Conservation (phyloP, 257 asterid genomes). For the Solanum bulbocastanum region DNA sequence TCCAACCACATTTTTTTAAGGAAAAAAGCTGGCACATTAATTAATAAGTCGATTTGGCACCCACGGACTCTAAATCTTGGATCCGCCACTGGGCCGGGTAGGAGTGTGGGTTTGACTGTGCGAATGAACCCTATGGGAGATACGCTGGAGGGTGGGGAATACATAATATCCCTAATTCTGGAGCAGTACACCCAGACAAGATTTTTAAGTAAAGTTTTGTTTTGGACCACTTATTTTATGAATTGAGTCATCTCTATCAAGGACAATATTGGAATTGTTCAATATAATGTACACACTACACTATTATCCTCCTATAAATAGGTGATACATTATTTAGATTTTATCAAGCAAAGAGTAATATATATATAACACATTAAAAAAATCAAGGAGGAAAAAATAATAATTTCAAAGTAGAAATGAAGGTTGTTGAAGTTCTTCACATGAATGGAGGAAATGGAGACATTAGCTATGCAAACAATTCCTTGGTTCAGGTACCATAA, state of each 20-base stretch:
- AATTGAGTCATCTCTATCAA: neutral
- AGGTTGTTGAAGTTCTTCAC: slow-evolving; percentile 35
- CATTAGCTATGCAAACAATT: slow-evolving; percentile 46
- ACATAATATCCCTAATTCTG: neutral
- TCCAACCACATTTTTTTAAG: no score
- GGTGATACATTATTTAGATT: neutral
- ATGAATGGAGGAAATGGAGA: slow-evolving; percentile 57
- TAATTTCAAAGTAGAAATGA: slow-evolving; percentile 11
- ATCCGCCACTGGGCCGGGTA: neutral
- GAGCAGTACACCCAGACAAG: neutral
- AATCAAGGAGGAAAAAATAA: neutral
- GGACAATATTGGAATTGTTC: neutral
- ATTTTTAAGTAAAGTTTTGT: neutral
- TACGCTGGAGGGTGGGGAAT: neutral
- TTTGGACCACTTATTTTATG: neutral
- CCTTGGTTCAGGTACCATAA: slow-evolving; percentile 32
- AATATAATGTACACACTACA: neutral
- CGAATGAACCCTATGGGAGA: no score
- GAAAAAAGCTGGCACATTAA: no score
- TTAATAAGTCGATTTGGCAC: no score
- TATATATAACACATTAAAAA: neutral
- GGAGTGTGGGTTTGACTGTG: no score
- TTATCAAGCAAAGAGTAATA: neutral
- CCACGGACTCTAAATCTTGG: no score
- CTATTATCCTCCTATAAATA: neutral